Conservation (phyloP, 2,329 filamentous ascomycete species). For the Didymella pinodella region DNA sequence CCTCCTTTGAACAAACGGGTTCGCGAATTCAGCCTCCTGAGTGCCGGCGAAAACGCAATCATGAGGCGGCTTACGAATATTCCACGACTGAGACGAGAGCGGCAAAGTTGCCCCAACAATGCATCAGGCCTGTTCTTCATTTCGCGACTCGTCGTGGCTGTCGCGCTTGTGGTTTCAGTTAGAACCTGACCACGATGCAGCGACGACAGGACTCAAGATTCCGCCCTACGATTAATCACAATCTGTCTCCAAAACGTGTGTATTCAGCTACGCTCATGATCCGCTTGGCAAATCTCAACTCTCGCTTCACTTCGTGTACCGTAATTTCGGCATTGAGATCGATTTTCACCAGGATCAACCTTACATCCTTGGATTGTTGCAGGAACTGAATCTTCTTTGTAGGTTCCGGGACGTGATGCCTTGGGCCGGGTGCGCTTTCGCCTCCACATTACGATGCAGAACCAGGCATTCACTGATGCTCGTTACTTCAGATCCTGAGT, state of each 20-base stretch:
- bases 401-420: not conserved
- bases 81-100: not conserved
- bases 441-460: not conserved
- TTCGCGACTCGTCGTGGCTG: conserved; percentile 7
- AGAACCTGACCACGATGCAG: conserved; percentile 4
- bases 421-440: not conserved
- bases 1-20: not conserved
- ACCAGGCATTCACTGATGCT: not conserved
- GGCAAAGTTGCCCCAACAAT: conserved; percentile 10
- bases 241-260: not conserved
- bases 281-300: not conserved
- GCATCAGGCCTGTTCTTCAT: not conserved
- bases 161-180: conserved; percentile 18
- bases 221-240: conserved; percentile 6
- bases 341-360: not conserved
- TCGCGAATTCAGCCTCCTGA: not conserved
- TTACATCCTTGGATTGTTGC: conserved; percentile 2
- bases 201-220: not conserved
- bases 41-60: not conserved
- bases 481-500: not conserved
- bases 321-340: not conserved
- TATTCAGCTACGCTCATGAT: not conserved
- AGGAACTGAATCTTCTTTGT: conserved; percentile 7
- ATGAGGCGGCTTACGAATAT: not conserved
- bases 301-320: not conserved